A percentile compares a stretch with the other conserved stretches of the same genome.
Evolutionary conservation across 768 basidiomycete species (phyloP).

Genomic region (Gelatoporia subvermispora): DNA sequence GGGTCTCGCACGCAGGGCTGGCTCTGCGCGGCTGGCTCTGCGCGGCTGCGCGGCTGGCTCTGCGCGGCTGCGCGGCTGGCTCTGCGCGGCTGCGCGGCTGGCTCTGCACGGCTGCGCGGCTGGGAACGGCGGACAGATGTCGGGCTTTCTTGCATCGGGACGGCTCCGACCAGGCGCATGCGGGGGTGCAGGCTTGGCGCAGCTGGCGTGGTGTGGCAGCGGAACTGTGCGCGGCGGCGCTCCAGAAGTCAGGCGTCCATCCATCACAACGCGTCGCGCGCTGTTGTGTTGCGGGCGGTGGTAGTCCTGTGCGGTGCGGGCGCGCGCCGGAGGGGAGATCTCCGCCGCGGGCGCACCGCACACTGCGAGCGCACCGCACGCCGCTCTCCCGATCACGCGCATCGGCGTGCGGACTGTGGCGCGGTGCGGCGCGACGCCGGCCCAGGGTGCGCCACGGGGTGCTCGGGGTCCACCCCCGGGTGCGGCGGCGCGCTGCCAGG

Average conservation of each 20-base stretch:
- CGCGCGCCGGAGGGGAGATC: not conserved
- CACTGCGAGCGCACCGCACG: too few species aligned
- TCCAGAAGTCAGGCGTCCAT: not conserved
- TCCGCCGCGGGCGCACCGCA: not conserved
- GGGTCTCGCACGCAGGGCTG: too few species aligned
- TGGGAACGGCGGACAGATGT: constrained; percentile 4
- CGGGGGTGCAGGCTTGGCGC: constrained; percentile 2
- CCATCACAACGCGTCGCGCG: too few species aligned
- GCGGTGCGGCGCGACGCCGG: not conserved
- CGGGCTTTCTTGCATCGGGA: constrained; percentile 9
- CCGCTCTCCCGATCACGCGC: not conserved
- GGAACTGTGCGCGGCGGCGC: too few species aligned
- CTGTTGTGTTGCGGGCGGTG: too few species aligned
- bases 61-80: not conserved
- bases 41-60: too few species aligned
- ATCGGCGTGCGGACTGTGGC: not conserved
- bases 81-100: constrained; percentile 1
- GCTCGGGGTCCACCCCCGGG: not conserved
- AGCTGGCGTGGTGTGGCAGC: too few species aligned
- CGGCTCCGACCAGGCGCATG: not conserved
- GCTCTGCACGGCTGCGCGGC: not conserved
- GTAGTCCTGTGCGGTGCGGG: not conserved
- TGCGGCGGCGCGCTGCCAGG: not conserved
- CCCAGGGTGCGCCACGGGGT: not conserved
- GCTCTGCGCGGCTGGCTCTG: too few species aligned